phyloP scores from a whole-genome alignment of 2,329 filamentous ascomycete genomes.

The Acephala macrosclerotiorum region DNA sequence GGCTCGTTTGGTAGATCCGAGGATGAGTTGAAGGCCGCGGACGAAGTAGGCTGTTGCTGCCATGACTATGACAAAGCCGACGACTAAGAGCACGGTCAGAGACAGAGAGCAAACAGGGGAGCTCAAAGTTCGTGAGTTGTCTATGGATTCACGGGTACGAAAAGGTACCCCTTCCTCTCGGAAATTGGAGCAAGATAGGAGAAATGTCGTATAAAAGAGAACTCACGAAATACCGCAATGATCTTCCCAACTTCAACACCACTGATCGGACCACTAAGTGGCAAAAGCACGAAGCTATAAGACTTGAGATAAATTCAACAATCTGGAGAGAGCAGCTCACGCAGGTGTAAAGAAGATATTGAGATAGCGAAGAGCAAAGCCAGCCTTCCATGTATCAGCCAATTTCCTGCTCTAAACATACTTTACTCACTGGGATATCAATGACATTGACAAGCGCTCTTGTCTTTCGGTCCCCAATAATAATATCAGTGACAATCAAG shows the following conservation, averaged over 20 bases:
- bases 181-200: background rate
- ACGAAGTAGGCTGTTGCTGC: conserved; percentile 61
- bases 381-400: conserved; percentile 49
- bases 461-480: conserved; percentile 57
- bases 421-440: conserved; percentile 59
- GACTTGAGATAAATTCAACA: background rate
- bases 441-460: conserved; percentile 56
- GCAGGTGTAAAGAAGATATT: conserved; percentile 65
- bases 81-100: conserved; percentile 48
- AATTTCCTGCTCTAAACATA: background rate
- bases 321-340: conserved; percentile 20
- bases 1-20: conserved; percentile 60
- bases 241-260: conserved; percentile 64
- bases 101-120: background rate
- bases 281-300: conserved; percentile 59
- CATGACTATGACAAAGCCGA: conserved; percentile 63
- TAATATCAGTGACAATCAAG: conserved; percentile 54
- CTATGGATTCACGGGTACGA: too few species aligned
- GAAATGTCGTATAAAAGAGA: background rate
- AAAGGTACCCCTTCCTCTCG: too few species aligned
- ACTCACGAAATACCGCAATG: conserved; percentile 63
- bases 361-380: conserved; percentile 65
- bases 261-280: conserved; percentile 61
- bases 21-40: conserved; percentile 58
- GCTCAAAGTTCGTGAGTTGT: too few species aligned